A percentile compares a stretch with the other conserved stretches of the same genome.
Evolutionary conservation across 2,329 filamentous ascomycete species (phyloP).

Genomic region (Colletotrichum scovillei): DNA sequence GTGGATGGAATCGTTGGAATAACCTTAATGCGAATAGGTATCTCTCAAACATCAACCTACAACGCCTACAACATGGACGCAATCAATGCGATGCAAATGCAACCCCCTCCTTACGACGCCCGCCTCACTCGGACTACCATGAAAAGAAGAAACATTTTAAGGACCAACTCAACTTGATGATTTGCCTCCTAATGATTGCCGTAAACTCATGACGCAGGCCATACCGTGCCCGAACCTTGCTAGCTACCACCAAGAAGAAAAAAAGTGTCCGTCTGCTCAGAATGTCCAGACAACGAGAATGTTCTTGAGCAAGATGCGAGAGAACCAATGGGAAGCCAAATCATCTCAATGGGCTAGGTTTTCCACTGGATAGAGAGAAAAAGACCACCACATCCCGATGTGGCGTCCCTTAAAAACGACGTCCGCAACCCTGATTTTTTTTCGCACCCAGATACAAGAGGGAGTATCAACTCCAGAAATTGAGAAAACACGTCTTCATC

Average conservation of each 20-base stretch:
- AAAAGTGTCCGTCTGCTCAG: slow-evolving; percentile 22
- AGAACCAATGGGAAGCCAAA: slow-evolving; percentile 34
- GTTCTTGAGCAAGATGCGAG: slow-evolving; percentile 30
- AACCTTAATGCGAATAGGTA: slow-evolving; percentile 20
- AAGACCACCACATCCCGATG: slow-evolving; percentile 31
- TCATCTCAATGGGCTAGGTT: slow-evolving; percentile 23
- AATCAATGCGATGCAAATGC: slow-evolving; percentile 17
- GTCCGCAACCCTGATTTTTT: slow-evolving; percentile 11
- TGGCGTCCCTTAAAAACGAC: slow-evolving; percentile 17
- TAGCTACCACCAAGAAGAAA: slow-evolving; percentile 35
- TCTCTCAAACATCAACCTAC: slow-evolving; percentile 29
- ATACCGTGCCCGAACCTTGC: slow-evolving; percentile 24
- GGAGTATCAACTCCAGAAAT: slow-evolving; percentile 13
- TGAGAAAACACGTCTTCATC: not conserved
- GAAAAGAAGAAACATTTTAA: slow-evolving; percentile 12
- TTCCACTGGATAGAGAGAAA: slow-evolving; percentile 13
- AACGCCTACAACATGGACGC: slow-evolving; percentile 31
- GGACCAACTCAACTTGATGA: slow-evolving; percentile 25
- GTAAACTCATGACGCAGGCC: slow-evolving; percentile 33
- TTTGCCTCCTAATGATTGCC: slow-evolving; percentile 34
- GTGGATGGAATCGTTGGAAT: not conserved
- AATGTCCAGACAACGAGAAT: slow-evolving; percentile 32
- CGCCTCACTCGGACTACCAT: slow-evolving; percentile 22
- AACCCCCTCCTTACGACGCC: not conserved
- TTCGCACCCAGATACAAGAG: slow-evolving; percentile 15